Conservation (phyloP, 2,329 filamentous ascomycete species). For the Monilinia fructigena region DNA sequence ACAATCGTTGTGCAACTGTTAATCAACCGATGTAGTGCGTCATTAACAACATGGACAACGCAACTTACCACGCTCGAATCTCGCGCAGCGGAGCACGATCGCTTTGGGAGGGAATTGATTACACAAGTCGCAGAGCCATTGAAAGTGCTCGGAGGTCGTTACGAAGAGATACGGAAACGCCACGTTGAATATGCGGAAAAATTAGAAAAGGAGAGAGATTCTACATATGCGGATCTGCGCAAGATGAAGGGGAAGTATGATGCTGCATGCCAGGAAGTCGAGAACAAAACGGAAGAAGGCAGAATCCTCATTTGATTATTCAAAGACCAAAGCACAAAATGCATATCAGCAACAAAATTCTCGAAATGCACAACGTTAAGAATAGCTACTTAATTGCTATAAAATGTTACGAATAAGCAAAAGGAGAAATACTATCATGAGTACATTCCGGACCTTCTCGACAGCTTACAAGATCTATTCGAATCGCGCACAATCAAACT, state of each 20-base stretch:
- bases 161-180: slow-evolving; percentile 89
- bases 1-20: slow-evolving; percentile 22
- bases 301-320: slow-evolving; percentile 82
- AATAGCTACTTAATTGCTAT: slow-evolving; percentile 97
- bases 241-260: slow-evolving; percentile 96
- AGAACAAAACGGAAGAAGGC: slow-evolving; percentile 92
- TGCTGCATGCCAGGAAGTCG: slow-evolving; percentile 87
- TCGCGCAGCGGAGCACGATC: slow-evolving; percentile 84
- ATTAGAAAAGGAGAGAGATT: slow-evolving; percentile 84
- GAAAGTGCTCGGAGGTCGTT: slow-evolving; percentile 68
- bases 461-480: slow-evolving; percentile 89
- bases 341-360: slow-evolving; percentile 90
- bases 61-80: slow-evolving; percentile 88
- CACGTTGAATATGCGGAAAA: slow-evolving; percentile 87
- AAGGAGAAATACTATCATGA: slow-evolving; percentile 98
- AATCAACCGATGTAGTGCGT: slow-evolving; percentile 59
- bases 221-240: slow-evolving; percentile 77
- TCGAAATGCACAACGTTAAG: slow-evolving; percentile 97
- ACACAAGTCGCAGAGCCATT: slow-evolving; percentile 82
- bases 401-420: slow-evolving; percentile 92
- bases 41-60: slow-evolving; percentile 93
- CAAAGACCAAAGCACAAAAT: slow-evolving; percentile 84
- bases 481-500: slow-evolving; percentile 83
- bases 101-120: slow-evolving; percentile 75
- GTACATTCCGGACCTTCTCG: slow-evolving; percentile 89